Percentiles rank a stretch among this genome's conserved stretches.
These are phyloP conservation scores for Macrolepiota dolichaula DNA, from an alignment of 768 basidiomycete species.

Conservation along the genomic window DNA sequence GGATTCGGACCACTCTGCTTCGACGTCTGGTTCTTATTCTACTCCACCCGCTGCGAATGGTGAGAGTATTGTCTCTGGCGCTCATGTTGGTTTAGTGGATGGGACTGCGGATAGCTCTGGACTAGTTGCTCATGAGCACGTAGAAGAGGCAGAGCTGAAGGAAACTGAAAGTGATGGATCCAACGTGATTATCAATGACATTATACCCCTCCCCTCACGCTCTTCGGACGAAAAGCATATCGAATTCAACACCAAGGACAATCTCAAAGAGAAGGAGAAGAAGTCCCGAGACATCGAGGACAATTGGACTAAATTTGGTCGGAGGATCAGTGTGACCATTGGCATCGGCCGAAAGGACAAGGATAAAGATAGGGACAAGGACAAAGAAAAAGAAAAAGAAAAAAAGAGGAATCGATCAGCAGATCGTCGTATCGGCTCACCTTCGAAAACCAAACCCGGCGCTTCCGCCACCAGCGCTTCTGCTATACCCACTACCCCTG, in stretches of 20 bases:
- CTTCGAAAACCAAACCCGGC: constrained; percentile 6
- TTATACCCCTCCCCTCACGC: background rate
- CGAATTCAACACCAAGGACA: background rate
- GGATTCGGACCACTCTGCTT: background rate
- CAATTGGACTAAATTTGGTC: constrained; percentile 60
- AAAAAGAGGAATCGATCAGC: constrained; percentile 29
- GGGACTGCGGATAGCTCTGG: background rate
- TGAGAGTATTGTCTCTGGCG: background rate
- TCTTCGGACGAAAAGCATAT: constrained; percentile 6
- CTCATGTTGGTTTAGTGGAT: background rate
- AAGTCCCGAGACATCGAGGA: background rate
- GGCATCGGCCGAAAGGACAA: constrained; percentile 34
- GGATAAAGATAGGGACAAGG: constrained; percentile 27
- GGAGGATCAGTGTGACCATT: constrained; percentile 60
- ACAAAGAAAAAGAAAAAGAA: constrained; percentile 34
- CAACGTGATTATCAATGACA: constrained; percentile 4
- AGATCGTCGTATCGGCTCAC: constrained; percentile 20
- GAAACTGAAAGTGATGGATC: constrained; percentile 10
- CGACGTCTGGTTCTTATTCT: background rate
- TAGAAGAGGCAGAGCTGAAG: background rate
- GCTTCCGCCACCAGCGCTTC: background rate
- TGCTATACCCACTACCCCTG: background rate
- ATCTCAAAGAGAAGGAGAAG: constrained; percentile 4
- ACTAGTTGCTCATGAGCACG: background rate
- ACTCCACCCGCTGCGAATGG: background rate